Conservation (phyloP, 2,329 filamentous ascomycete species). For the Beauveria medogensis region DNA sequence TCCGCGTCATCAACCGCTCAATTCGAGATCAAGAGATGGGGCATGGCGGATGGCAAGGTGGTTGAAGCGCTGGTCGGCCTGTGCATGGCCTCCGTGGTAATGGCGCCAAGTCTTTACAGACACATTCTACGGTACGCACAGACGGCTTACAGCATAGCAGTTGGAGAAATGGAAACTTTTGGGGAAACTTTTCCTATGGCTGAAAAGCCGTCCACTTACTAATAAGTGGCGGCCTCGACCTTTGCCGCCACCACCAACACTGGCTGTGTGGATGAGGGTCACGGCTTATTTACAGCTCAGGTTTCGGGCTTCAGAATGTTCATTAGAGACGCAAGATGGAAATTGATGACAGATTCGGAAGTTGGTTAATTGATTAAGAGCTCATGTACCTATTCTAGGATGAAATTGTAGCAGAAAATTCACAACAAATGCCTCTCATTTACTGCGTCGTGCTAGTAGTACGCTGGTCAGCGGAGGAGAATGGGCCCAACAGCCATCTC, state of each 20-base stretch:
- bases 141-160: constrained; percentile 18
- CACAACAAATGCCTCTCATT: too few relatives aligned
- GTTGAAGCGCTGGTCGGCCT: neutral
- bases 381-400: too few relatives aligned
- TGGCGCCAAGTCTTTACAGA: constrained; percentile 8
- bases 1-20: neutral
- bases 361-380: too few relatives aligned
- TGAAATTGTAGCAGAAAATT: too few relatives aligned
- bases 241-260: neutral
- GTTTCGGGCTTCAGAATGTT: too few relatives aligned
- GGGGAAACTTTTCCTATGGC: neutral
- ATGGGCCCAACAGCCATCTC: neutral
- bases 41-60: neutral
- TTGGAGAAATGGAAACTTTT: constrained; percentile 18
- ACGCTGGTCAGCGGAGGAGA: too few relatives aligned
- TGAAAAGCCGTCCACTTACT: too few relatives aligned
- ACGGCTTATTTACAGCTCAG: too few relatives aligned
- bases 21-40: constrained; percentile 5
- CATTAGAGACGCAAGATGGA: too few relatives aligned
- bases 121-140: constrained; percentile 13
- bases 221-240: neutral
- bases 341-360: too few relatives aligned
- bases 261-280: neutral
- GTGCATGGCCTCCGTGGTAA: constrained; percentile 13
- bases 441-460: too few relatives aligned